Evolutionary conservation across 176 grass and related monocot genomes (phyloP).

Genomic region (Musa acuminata): DNA sequence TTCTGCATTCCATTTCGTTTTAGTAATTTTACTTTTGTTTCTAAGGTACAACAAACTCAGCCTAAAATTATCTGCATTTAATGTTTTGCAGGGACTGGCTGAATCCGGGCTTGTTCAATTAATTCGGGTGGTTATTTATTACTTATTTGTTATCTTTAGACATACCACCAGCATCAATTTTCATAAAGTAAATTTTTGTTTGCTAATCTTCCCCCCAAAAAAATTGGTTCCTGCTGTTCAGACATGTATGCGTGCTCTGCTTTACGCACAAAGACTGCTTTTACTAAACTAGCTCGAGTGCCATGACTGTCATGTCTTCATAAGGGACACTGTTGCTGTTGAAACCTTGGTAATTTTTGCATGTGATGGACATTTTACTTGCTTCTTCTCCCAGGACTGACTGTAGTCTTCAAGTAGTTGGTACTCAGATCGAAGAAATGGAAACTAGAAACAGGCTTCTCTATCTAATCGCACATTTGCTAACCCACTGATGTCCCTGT

Average conservation of each 20-base stretch:
- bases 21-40: neutral
- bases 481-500: too few species aligned
- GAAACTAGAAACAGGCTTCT: neutral
- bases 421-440: neutral
- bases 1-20: conserved; percentile 6
- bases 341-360: neutral
- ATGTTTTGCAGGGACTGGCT: conserved; percentile 76
- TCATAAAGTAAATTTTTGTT: neutral
- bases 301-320: neutral
- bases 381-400: neutral
- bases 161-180: neutral
- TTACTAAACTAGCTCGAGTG: neutral
- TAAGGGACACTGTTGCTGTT: neutral
- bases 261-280: neutral
- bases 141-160: neutral
- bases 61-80: neutral
- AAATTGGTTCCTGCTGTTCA: too few species aligned
- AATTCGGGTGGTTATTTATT: neutral
- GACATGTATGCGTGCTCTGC: neutral
- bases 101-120: conserved; percentile 66
- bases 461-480: neutral
- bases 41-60: conserved; percentile 12
- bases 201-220: neutral
- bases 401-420: neutral
- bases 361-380: neutral